These are phyloP conservation scores for Eudorina sp. DNA, from an alignment of 139 green algal genomes.

Conservation along the genomic window DNA sequence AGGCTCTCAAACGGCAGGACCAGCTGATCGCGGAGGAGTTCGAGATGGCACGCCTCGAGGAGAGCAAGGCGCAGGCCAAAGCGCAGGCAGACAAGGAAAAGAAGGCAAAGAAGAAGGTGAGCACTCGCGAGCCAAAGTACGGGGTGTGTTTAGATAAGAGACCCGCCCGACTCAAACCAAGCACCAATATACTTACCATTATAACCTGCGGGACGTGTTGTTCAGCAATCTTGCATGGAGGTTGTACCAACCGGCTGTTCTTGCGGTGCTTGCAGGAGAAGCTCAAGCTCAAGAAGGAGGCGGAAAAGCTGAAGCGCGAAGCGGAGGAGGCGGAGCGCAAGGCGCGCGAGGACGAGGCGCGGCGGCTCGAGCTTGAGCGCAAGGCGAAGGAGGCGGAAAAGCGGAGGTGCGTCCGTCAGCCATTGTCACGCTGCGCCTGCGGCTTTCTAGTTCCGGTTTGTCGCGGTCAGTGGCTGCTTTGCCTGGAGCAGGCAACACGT, in stretches of 20 bases:
- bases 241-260: background rate
- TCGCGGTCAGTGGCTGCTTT: no score
- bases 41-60: slow-evolving; percentile 71
- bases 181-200: no score
- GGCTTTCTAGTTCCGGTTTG: no score
- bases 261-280: slow-evolving; percentile 61
- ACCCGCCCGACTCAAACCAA: no score
- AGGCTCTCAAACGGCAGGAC: slow-evolving; percentile 91
- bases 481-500: no score
- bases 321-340: slow-evolving; percentile 64
- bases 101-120: slow-evolving; percentile 86
- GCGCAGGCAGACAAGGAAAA: slow-evolving; percentile 80
- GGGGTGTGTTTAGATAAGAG: no score
- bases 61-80: slow-evolving; percentile 67
- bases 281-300: slow-evolving; percentile 84
- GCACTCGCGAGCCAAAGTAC: no score
- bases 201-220: no score
- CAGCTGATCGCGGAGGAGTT: slow-evolving; percentile 96
- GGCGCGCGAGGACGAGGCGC: slow-evolving; percentile 61
- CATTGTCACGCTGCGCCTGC: no score
- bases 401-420: slow-evolving; percentile 24
- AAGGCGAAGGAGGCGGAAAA: slow-evolving; percentile 59
- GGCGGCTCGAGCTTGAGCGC: slow-evolving; percentile 61
- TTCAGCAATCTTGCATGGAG: no score
- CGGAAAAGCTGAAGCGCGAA: slow-evolving; percentile 75